These are phyloP conservation scores for Geranium incanum DNA, from an alignment of 441 rosid genomes.

Conservation along the genomic window DNA sequence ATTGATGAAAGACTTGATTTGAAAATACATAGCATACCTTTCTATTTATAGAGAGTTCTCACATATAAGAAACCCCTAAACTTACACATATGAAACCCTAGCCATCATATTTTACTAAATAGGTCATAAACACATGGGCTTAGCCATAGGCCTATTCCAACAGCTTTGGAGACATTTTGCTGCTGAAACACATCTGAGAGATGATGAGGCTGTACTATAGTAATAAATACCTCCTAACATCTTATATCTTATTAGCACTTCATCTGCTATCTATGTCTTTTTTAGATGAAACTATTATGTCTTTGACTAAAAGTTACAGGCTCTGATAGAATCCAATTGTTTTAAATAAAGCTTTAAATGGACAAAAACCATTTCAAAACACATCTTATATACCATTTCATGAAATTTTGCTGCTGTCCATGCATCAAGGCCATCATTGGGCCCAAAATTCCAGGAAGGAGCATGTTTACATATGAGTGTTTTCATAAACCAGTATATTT, in stretches of 20 bases:
- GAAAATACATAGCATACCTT: too few relatives aligned
- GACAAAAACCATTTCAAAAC: background rate
- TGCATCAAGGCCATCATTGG: background rate
- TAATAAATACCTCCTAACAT: background rate
- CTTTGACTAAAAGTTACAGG: background rate
- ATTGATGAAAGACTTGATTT: too few relatives aligned
- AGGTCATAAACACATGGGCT: too few relatives aligned
- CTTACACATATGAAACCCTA: too few relatives aligned
- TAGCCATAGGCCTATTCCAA: too few relatives aligned
- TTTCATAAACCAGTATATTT: slow-evolving; percentile 5
- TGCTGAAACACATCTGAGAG: background rate
- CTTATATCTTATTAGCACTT: background rate
- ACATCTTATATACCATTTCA: background rate
- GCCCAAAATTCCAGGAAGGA: background rate
- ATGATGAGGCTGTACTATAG: background rate
- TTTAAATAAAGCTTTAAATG: background rate
- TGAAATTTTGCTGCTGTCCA: background rate
- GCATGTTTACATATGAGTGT: background rate
- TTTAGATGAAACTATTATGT: background rate
- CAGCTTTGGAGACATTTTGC: background rate
- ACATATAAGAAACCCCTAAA: too few relatives aligned
- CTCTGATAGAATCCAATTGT: background rate
- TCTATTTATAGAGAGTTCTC: too few relatives aligned
- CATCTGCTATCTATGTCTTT: background rate
- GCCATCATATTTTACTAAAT: too few relatives aligned